phyloP scores from a whole-genome alignment of 129 eudicot genomes.

The Arctium minus region DNA sequence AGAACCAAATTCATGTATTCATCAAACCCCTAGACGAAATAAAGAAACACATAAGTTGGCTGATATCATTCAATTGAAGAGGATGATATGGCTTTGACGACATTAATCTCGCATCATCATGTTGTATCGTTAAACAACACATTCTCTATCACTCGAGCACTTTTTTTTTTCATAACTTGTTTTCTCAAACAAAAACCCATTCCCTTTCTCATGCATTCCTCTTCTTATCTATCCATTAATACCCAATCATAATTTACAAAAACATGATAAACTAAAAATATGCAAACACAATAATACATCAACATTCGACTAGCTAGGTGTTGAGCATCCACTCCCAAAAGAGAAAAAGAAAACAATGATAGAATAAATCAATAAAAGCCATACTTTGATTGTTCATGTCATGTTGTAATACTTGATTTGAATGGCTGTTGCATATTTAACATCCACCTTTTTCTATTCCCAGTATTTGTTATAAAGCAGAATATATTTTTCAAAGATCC shows the following conservation, averaged over 20 bases:
- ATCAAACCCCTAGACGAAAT: slow-evolving; percentile 45
- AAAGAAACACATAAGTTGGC: neutral
- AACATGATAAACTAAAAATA: neutral
- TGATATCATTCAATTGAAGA: neutral
- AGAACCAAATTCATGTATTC: slow-evolving; percentile 81
- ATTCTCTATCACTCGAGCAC: neutral
- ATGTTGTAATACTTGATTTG: neutral
- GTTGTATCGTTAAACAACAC: neutral
- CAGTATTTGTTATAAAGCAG: neutral
- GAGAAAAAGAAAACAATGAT: neutral
- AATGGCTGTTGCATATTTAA: neutral
- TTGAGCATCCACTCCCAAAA: neutral
- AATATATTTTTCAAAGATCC: neutral
- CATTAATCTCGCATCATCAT: no score
- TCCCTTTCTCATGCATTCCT: neutral
- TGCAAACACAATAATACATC: neutral
- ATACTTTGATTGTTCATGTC: neutral
- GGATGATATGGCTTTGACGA: neutral
- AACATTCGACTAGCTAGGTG: neutral
- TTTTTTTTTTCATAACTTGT: neutral
- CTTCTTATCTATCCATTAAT: neutral
- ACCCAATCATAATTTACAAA: neutral
- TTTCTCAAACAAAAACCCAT: neutral
- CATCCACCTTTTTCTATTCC: neutral
- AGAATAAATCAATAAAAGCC: neutral